These are phyloP conservation scores for Agaricus blazei DNA, from an alignment of 768 basidiomycete species.

Conservation along the genomic window DNA sequence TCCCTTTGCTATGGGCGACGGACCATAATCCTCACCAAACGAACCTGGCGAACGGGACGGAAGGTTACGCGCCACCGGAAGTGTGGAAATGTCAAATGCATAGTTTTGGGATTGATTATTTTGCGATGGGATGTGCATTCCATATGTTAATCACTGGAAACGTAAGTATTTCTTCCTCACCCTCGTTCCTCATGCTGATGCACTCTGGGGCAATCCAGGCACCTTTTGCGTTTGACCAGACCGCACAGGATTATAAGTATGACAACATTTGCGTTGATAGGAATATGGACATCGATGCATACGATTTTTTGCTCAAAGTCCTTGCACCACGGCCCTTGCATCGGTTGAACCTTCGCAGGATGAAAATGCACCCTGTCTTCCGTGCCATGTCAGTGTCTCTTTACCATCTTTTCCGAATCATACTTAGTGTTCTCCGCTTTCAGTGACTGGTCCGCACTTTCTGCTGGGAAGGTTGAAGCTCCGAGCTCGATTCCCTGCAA, in stretches of 20 bases:
- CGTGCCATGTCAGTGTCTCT: neutral
- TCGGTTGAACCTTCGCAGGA: slow-evolving; percentile 1
- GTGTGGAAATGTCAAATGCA: slow-evolving; percentile 7
- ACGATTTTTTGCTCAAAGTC: slow-evolving; percentile 4
- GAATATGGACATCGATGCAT: slow-evolving; percentile 4
- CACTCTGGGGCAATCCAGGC: neutral
- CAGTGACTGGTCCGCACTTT: slow-evolving; percentile 5
- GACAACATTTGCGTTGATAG: slow-evolving; percentile 2
- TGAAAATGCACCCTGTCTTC: slow-evolving; percentile 8
- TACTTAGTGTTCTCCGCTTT: neutral
- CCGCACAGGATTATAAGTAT: neutral
- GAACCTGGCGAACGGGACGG: slow-evolving; percentile 5
- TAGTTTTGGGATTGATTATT: slow-evolving; percentile 9
- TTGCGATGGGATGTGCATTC: slow-evolving; percentile 7
- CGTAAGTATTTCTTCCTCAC: neutral
- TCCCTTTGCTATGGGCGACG: slow-evolving; percentile 6
- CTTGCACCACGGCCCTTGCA: neutral
- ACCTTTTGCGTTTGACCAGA: slow-evolving; percentile 1
- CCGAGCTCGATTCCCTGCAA: neutral
- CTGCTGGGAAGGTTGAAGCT: slow-evolving; percentile 1
- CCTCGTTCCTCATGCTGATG: neutral
- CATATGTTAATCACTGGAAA: slow-evolving; percentile 6
- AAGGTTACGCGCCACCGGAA: slow-evolving; percentile 7
- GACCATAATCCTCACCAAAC: slow-evolving; percentile 8
- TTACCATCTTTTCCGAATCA: neutral